Conservation (phyloP, 768 basidiomycete species). For the Kwoniella newhampshirensis region DNA sequence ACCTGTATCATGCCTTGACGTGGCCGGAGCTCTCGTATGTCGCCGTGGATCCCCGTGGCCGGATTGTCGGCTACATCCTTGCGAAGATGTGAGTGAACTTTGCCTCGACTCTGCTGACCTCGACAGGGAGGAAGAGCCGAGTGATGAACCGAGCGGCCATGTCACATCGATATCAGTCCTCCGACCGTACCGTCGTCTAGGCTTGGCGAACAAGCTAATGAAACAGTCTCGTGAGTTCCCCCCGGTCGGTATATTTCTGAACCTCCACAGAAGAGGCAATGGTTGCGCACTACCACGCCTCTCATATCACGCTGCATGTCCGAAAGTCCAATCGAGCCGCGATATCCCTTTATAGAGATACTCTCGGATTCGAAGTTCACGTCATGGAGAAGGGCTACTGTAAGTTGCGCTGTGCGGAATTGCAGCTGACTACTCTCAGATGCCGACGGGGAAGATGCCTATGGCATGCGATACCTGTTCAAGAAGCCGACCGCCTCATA, state of each 20-base stretch:
- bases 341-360: constrained; percentile 80
- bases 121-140: constrained; percentile 60
- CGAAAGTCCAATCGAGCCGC: constrained; percentile 94
- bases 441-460: constrained; percentile 92
- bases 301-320: constrained; percentile 84
- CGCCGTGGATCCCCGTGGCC: constrained; percentile 82
- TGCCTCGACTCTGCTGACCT: not conserved
- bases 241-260: not conserved
- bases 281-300: constrained; percentile 78
- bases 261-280: constrained; percentile 75
- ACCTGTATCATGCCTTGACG: constrained; percentile 83
- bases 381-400: constrained; percentile 88
- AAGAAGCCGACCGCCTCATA: constrained; percentile 16
- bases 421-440: constrained; percentile 57
- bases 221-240: constrained; percentile 73
- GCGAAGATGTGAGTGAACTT: constrained; percentile 74
- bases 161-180: constrained; percentile 96
- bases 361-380: constrained; percentile 82
- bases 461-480: constrained; percentile 72
- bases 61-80: constrained; percentile 92
- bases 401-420: constrained; percentile 56
- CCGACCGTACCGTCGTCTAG: constrained; percentile 82
- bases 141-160: constrained; percentile 73
- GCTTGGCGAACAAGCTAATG: constrained; percentile 93
- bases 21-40: constrained; percentile 95